A percentile compares a stretch with the other conserved stretches of the same genome.
Evolutionary conservation across 2,329 filamentous ascomycete genomes (phyloP).

Genomic region (Didymella lethalis): DNA sequence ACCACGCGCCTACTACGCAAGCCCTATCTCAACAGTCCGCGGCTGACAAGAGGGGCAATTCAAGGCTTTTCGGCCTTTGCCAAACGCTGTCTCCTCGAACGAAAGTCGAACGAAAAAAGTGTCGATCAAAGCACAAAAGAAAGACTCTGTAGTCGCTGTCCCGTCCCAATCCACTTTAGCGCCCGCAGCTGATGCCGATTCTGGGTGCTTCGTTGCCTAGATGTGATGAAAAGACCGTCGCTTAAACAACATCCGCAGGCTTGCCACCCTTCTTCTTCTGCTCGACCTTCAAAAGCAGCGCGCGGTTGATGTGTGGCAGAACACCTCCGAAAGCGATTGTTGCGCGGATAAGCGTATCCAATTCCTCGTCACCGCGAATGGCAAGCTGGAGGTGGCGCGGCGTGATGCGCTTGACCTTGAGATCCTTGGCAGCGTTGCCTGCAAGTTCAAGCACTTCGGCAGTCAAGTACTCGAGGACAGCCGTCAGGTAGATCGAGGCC

Average conservation of each 20-base stretch:
- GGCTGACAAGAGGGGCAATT: slow-evolving; percentile 18
- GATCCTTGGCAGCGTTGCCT: slow-evolving; percentile 98
- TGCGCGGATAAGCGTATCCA: slow-evolving; percentile 95
- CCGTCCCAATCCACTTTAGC: slow-evolving; percentile 1
- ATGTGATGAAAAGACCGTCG: background rate
- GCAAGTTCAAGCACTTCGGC: slow-evolving; percentile 97
- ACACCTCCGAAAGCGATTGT: slow-evolving; percentile 99
- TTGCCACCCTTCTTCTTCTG: slow-evolving; percentile 96
- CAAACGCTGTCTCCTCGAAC: slow-evolving; percentile 12
- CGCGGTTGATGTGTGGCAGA: slow-evolving; percentile 97
- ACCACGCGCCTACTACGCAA: slow-evolving; percentile 36
- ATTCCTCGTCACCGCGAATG: slow-evolving; percentile 97
- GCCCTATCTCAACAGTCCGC: slow-evolving; percentile 29
- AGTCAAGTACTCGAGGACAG: slow-evolving; percentile 96
- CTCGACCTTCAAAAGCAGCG: slow-evolving; percentile 92
- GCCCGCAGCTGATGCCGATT: slow-evolving; percentile 10
- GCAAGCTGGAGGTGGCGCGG: slow-evolving; percentile 97
- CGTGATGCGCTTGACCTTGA: slow-evolving; percentile 99
- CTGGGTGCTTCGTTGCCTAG: slow-evolving; percentile 10
- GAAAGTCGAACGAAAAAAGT: slow-evolving; percentile 15
- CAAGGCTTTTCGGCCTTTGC: slow-evolving; percentile 17
- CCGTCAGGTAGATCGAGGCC: slow-evolving; percentile 97
- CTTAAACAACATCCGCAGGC: slow-evolving; percentile 45
- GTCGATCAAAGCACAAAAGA: slow-evolving; percentile 28
- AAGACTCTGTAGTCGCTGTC: slow-evolving; percentile 27